Conservation (phyloP, 345 rosid species). For the Salix caprea region DNA sequence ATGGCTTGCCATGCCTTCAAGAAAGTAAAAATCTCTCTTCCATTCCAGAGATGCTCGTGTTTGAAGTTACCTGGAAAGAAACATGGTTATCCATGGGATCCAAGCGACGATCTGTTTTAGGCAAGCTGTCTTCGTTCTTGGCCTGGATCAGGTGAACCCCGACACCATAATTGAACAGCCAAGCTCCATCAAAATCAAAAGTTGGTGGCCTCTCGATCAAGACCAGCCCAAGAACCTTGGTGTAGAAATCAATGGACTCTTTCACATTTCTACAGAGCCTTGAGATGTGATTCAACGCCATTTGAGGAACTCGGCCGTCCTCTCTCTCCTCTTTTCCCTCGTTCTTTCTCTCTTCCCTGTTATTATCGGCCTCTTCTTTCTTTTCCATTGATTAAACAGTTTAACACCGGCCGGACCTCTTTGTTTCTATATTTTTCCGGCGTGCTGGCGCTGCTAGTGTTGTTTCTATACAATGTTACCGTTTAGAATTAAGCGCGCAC, state of each 20-base stretch:
- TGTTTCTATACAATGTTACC: too few relatives aligned
- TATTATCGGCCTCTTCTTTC: neutral
- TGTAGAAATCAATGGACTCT: constrained; percentile 52
- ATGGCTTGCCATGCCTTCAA: too few relatives aligned
- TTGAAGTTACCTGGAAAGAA: constrained; percentile 46
- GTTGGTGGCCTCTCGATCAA: constrained; percentile 47
- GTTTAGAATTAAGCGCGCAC: too few relatives aligned
- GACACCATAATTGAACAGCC: constrained; percentile 72
- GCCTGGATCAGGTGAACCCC: constrained; percentile 64
- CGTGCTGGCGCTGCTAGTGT: too few relatives aligned
- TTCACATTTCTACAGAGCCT: constrained; percentile 58
- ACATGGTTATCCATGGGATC: constrained; percentile 75
- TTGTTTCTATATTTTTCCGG: too few relatives aligned
- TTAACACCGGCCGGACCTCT: too few relatives aligned
- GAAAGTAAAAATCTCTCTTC: too few relatives aligned
- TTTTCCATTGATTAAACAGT: neutral
- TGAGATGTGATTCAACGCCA: constrained; percentile 70
- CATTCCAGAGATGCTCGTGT: too few relatives aligned
- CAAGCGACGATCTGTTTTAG: constrained; percentile 26
- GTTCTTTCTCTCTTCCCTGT: neutral
- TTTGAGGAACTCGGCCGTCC: constrained; percentile 28
- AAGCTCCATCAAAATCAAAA: constrained; percentile 55
- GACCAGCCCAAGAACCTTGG: constrained; percentile 58
- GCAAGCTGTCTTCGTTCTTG: constrained; percentile 38
- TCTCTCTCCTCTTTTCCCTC: neutral